Percentiles rank a stretch among this genome's conserved stretches.
These are phyloP conservation scores for Glomus cerebriforme DNA, from an alignment of 192 early-diverging fungal genomes.

Conservation along the genomic window DNA sequence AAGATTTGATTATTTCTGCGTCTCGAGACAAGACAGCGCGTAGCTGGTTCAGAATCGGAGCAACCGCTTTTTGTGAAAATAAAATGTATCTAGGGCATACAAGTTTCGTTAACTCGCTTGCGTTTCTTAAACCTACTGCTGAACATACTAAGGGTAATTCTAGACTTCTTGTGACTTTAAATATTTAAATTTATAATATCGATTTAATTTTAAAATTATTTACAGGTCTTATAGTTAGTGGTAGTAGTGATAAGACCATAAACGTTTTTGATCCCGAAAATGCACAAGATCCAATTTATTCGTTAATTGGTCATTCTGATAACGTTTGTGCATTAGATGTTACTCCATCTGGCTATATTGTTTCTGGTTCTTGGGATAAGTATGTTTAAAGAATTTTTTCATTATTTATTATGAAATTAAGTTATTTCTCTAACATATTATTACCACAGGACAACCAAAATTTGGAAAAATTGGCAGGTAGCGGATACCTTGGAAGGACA, in stretches of 20 bases:
- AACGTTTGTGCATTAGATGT: conserved; percentile 83
- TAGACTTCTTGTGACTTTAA: neutral
- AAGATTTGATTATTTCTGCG: conserved; percentile 65
- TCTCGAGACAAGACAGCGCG: conserved; percentile 77
- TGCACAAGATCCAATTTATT: conserved; percentile 59
- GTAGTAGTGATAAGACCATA: conserved; percentile 82
- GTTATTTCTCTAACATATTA: neutral
- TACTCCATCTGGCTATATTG: conserved; percentile 62
- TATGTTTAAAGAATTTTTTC: conserved; percentile 38
- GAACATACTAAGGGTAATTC: conserved; percentile 63
- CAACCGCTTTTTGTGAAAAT: conserved; percentile 54
- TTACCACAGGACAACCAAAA: conserved; percentile 70
- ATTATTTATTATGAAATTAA: too few species aligned
- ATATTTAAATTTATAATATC: neutral
- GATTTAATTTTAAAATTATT: neutral
- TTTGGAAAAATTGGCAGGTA: conserved; percentile 84
- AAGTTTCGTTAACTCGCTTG: conserved; percentile 80
- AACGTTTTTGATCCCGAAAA: conserved; percentile 74
- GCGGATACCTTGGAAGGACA: conserved; percentile 78
- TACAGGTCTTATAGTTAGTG: conserved; percentile 79
- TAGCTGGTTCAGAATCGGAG: conserved; percentile 63
- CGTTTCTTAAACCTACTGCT: conserved; percentile 56
- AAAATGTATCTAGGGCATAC: conserved; percentile 65
- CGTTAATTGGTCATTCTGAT: conserved; percentile 80
- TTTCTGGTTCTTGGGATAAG: conserved; percentile 99